Percentiles rank a stretch among this genome's conserved stretches.
These are phyloP conservation scores for Pseudogymnoascus sp. DNA, from an alignment of 2,329 filamentous ascomycete genomes.

Conservation along the genomic window DNA sequence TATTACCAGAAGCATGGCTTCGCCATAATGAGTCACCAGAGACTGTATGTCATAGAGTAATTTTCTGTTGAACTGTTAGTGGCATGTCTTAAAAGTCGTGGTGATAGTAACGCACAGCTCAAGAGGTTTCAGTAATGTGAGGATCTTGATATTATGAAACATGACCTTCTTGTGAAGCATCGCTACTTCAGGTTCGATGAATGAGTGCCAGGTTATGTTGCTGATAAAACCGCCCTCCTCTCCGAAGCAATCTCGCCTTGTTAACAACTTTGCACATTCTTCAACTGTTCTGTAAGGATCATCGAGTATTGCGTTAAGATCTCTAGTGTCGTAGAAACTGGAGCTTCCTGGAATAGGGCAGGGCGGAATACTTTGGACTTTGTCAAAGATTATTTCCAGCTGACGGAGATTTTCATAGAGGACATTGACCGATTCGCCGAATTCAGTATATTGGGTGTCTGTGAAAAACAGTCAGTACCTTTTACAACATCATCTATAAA, in stretches of 20 bases:
- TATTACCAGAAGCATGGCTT: background rate
- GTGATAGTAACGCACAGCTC: slow-evolving; percentile 8
- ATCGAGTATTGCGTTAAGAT: background rate
- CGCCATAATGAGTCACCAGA: background rate
- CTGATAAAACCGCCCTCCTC: slow-evolving; percentile 15
- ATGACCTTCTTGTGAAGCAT: slow-evolving; percentile 13
- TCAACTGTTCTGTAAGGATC: background rate
- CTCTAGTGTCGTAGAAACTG: background rate
- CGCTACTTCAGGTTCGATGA: slow-evolving; percentile 15
- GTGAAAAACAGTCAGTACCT: background rate
- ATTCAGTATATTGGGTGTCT: background rate
- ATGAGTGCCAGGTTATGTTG: slow-evolving; percentile 16
- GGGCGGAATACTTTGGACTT: background rate
- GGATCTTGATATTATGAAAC: slow-evolving; percentile 17
- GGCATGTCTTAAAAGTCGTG: background rate
- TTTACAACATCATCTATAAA: background rate
- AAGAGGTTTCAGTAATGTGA: slow-evolving; percentile 15
- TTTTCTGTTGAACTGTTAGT: background rate
- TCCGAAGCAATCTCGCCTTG: slow-evolving; percentile 14
- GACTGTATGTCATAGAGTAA: background rate
- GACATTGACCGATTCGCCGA: background rate
- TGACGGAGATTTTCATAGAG: background rate
- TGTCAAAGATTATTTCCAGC: background rate
- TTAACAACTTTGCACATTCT: background rate
- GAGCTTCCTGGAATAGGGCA: background rate